Base-by-base conservation (phyloP, 2,329 filamentous ascomycete genomes). In the Aureobasidium sp. region DNA sequence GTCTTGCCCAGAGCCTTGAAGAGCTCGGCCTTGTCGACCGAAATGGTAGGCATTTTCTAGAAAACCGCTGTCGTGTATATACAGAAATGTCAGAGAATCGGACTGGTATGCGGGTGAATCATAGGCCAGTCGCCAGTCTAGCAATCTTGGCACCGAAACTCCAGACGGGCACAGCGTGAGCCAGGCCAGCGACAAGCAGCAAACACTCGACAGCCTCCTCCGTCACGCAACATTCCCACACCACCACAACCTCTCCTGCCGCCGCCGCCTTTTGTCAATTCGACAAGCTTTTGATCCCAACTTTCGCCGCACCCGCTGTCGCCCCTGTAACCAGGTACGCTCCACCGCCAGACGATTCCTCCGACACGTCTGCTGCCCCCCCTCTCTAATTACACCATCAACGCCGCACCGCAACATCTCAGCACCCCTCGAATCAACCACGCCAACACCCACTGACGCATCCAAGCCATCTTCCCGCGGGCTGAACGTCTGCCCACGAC, bases 1-100 rank as follows among this genome's bases (percentile, higher is more conserved):
- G 94, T 86, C 77, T 87, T 86, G 71, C 91, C 93, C 62, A 99
- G 84, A 73, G 89, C 91, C 78, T 95, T 86, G 82, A 89, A 97
- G 73, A 99, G 89, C 72, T 87, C 90, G 70, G 91, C 92, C 80
- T 97, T 99, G 81, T 97, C 89, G 69, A 97, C 92, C 68, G 87
- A 83, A 69, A 99, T 96, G 73, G 94, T 99, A 77, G 94, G 94
- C 94, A 96, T 96, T 63, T 74, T 84, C 75, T 72, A 23, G 42
- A 15, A 25, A 17, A 19, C 0, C n/a, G 35, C 38, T 43, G 10
- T 19, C n/a, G 51, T 43, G 37, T 19, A n/a, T 60, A 49, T 61
- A 27, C 17, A 40, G 17, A 25, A 27, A 19, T 53, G 23, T 40
- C 13, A n/a, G 17, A 27, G 23, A 25, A 27, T 4, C 13, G 29